These are phyloP conservation scores for Phytophthora quininea DNA, from an alignment of 352 stramenopile species.

Conservation along the genomic window DNA sequence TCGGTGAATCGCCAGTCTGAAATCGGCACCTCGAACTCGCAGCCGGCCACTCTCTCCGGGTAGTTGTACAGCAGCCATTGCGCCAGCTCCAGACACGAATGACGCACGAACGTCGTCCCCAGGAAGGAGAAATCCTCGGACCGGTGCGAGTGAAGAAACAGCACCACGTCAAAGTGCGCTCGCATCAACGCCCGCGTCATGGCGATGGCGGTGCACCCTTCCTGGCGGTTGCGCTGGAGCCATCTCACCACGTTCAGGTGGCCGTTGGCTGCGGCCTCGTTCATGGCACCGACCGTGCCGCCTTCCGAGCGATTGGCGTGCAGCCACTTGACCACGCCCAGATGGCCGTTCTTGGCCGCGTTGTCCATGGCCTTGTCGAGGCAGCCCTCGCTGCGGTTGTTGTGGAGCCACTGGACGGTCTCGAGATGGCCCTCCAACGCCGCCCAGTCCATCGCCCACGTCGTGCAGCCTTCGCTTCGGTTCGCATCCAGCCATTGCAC, in stretches of 20 bases:
- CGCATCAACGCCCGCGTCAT: constrained; percentile 14
- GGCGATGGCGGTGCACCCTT: constrained; percentile 14
- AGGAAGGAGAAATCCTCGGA: constrained; percentile 23
- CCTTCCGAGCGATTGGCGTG: constrained; percentile 18
- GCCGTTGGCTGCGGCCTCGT: constrained; percentile 23
- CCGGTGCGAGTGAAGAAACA: constrained; percentile 15
- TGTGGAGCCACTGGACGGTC: constrained; percentile 19
- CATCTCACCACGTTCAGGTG: constrained; percentile 20
- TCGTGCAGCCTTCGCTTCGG: constrained; percentile 19
- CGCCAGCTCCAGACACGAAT: constrained; percentile 17
- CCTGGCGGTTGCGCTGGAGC: constrained; percentile 11
- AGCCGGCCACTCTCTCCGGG: constrained; percentile 16
- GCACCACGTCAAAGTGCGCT: constrained; percentile 24
- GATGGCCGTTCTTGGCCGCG: constrained; percentile 26
- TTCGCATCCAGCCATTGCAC: constrained; percentile 20
- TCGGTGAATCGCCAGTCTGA: constrained; percentile 30
- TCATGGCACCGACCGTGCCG: constrained; percentile 9
- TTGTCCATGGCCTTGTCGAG: constrained; percentile 31
- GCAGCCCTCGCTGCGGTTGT: constrained; percentile 29
- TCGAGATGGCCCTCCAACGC: constrained; percentile 20
- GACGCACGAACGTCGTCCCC: constrained; percentile 6
- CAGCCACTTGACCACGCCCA: constrained; percentile 31
- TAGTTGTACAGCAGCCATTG: constrained; percentile 24
- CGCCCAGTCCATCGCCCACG: constrained; percentile 28
- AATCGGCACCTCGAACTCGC: constrained; percentile 23